Evolutionary conservation across 2,329 filamentous ascomycete genomes (phyloP).

Genomic region (Colletotrichum kahawae): DNA sequence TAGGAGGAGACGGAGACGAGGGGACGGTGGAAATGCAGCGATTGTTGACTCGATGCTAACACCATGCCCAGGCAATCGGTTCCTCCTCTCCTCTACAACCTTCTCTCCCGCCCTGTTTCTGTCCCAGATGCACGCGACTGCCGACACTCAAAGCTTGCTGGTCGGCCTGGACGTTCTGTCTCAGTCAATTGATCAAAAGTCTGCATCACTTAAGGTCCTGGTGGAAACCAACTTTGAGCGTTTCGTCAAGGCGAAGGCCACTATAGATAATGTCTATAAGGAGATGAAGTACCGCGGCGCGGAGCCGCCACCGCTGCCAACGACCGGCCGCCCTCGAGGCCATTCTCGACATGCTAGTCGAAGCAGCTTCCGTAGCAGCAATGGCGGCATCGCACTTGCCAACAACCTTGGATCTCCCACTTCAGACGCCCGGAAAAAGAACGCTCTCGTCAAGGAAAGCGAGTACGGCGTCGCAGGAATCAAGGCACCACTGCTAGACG

Average conservation of each 20-base stretch:
- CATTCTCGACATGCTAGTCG: constrained; percentile 74
- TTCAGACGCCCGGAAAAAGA: constrained; percentile 75
- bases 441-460: constrained; percentile 89
- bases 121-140: constrained; percentile 86
- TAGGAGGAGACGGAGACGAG: neutral
- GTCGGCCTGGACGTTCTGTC: constrained; percentile 85
- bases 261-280: constrained; percentile 97
- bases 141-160: constrained; percentile 81
- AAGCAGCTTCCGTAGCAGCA: constrained; percentile 65
- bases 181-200: constrained; percentile 95
- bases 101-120: constrained; percentile 94
- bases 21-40: neutral
- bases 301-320: constrained; percentile 51
- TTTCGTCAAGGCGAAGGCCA: constrained; percentile 96
- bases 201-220: constrained; percentile 91
- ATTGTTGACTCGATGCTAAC: constrained; percentile 7
- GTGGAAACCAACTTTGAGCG: constrained; percentile 98
- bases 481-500: constrained; percentile 85
- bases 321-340: constrained; percentile 38
- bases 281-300: constrained; percentile 85
- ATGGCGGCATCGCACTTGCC: constrained; percentile 38
- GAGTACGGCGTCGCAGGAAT: constrained; percentile 90
- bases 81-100: constrained; percentile 92
- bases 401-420: constrained; percentile 37
- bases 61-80: constrained; percentile 73